These are phyloP conservation scores for Pythium diclinum DNA, from an alignment of 352 stramenopile species.

Conservation along the genomic window DNA sequence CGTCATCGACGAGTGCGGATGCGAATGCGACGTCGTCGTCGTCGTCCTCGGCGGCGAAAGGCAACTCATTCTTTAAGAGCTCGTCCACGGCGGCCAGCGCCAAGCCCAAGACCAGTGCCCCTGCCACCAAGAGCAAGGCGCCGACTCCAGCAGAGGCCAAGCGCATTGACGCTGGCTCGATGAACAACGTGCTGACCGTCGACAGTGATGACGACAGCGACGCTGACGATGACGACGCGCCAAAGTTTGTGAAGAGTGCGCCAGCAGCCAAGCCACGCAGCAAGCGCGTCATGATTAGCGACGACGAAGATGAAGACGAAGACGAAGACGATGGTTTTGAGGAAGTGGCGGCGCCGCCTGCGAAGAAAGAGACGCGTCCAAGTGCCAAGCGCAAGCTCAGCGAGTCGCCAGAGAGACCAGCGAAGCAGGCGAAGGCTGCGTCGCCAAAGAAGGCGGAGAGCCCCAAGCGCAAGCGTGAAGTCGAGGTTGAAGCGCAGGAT, in stretches of 20 bases:
- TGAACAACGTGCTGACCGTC: conserved; percentile 70
- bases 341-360: conserved; percentile 7
- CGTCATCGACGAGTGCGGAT: no score
- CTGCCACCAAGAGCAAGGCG: conserved; percentile 11
- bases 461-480: conserved; percentile 15
- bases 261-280: conserved; percentile 28
- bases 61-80: conserved; percentile 23
- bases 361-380: conserved; percentile 7
- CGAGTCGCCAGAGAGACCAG: conserved; percentile 27
- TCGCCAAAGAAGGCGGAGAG: conserved; percentile 15
- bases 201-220: conserved; percentile 63
- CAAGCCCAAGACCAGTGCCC: conserved; percentile 18
- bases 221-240: conserved; percentile 46
- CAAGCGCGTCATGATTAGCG: conserved; percentile 62
- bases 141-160: conserved; percentile 23
- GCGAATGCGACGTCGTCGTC: conserved; percentile 1
- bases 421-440: conserved; percentile 7
- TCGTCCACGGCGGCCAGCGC: conserved; percentile 9
- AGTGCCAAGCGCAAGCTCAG: conserved; percentile 19
- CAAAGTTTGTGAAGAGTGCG: conserved; percentile 57
- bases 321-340: no score
- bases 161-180: conserved; percentile 36
- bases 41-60: conserved; percentile 20
- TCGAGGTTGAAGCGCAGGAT: conserved; percentile 18
- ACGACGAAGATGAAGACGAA: conserved; percentile 66